phyloP scores from a whole-genome alignment of 2,329 filamentous ascomycete species.

The Mycogone perniciosa region DNA sequence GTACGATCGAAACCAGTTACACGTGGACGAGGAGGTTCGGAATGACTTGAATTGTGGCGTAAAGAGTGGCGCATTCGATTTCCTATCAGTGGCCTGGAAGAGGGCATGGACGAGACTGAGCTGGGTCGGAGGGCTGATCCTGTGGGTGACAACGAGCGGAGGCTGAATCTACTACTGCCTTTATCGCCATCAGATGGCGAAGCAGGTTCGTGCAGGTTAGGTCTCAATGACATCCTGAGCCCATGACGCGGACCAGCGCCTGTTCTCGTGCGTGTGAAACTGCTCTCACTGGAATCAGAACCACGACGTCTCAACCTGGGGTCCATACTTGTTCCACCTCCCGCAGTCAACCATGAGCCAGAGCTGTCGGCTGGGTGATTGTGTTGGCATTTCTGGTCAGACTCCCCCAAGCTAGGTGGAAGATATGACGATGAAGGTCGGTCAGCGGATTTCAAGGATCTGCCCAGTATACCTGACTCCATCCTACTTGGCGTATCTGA shows the following conservation, averaged over 20 bases:
- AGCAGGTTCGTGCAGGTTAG: conserved; percentile 19
- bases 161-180: conserved; percentile 57
- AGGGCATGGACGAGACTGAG: conserved; percentile 33
- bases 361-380: conserved; percentile 22
- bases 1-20: conserved; percentile 39
- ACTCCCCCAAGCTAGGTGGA: conserved; percentile 9
- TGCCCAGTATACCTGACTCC: conserved; percentile 9
- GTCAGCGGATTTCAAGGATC: conserved; percentile 10
- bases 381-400: conserved; percentile 17
- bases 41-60: conserved; percentile 35
- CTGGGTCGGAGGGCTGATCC: conserved; percentile 46
- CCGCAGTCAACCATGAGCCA: conserved; percentile 12
- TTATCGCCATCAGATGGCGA: conserved; percentile 24
- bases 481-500: conserved; percentile 5
- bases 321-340: conserved; percentile 13
- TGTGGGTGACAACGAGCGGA: conserved; percentile 64
- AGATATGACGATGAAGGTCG: conserved; percentile 28
- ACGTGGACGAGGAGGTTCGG: conserved; percentile 31
- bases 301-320: conserved; percentile 43
- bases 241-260: conserved; percentile 42
- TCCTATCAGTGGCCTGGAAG: conserved; percentile 12
- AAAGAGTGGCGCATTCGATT: conserved; percentile 40
- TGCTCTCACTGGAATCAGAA: conserved; percentile 70
- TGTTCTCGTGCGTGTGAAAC: conserved; percentile 63
- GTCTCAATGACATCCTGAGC: conserved; percentile 71